Conservation (phyloP, 805 yeast species). For the Spathaspora girioi region DNA sequence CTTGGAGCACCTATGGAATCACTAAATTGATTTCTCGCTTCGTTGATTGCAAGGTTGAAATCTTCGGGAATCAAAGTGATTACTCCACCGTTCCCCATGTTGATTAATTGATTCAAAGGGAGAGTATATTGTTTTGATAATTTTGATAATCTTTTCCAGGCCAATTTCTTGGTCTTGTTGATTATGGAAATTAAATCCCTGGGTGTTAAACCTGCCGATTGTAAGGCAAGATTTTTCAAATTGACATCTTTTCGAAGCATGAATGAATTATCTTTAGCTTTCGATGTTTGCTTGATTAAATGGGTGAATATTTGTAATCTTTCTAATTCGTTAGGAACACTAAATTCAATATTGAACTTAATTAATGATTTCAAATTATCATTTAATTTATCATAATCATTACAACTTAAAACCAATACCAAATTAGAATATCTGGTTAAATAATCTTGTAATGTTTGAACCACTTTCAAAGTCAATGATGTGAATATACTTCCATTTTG, state of each 20-base stretch:
- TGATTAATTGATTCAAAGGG: constrained; percentile 25
- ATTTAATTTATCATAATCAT: constrained; percentile 66
- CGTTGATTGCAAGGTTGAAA: constrained; percentile 66
- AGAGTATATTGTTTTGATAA: constrained; percentile 19
- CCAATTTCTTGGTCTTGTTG: constrained; percentile 55
- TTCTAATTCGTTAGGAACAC: constrained; percentile 78
- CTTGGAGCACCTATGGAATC: constrained; percentile 96
- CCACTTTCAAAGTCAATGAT: constrained; percentile 50
- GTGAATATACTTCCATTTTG: constrained; percentile 37
- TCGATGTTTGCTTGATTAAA: constrained; percentile 28
- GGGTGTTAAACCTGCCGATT: constrained; percentile 91
- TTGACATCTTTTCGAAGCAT: constrained; percentile 45
- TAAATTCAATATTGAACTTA: constrained; percentile 72
- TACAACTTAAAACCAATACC: constrained; percentile 60
- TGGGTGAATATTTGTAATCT: constrained; percentile 59
- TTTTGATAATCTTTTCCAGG: constrained; percentile 47
- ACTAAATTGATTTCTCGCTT: constrained; percentile 82
- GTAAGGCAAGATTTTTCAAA: constrained; percentile 59
- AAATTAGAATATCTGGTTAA: constrained; percentile 39
- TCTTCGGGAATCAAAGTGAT: constrained; percentile 55
- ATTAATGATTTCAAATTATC: constrained; percentile 62
- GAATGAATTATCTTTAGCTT: constrained; percentile 10
- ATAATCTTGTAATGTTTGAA: constrained; percentile 55
- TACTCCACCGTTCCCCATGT: constrained; percentile 53
- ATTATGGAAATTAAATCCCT: constrained; percentile 74